phyloP scores from a whole-genome alignment of 495 filamentous ascomycete species.

The Lepidopterella palustris region DNA sequence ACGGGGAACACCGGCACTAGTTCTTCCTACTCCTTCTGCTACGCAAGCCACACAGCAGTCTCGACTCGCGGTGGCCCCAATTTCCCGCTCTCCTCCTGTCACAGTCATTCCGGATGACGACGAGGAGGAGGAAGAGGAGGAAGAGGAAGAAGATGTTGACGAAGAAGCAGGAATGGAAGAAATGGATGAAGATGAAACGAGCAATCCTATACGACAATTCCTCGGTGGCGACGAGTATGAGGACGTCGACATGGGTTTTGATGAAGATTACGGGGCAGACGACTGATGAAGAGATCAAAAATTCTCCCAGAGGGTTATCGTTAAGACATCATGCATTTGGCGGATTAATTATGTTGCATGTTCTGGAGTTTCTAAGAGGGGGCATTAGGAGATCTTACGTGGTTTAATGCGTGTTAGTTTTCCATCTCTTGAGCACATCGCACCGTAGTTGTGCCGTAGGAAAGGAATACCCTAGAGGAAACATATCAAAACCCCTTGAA shows the following conservation, averaged over 20 bases:
- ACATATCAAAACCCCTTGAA: no score
- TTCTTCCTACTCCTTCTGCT: background rate
- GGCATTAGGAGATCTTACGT: no score
- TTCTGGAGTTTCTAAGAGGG: no score
- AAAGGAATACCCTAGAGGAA: no score
- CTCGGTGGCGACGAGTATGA: background rate
- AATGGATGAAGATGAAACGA: background rate
- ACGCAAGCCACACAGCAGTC: background rate
- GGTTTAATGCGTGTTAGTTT: no score
- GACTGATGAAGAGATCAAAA: background rate
- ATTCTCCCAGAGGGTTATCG: no score
- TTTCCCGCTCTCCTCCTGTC: background rate
- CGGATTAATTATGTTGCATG: no score
- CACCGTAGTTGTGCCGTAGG: no score
- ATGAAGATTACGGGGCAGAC: slow-evolving; percentile 1
- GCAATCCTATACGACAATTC: background rate
- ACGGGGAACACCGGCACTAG: background rate
- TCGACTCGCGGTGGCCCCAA: background rate
- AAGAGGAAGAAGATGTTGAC: slow-evolving; percentile 3
- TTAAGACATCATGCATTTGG: no score
- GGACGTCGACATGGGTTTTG: slow-evolving; percentile 9
- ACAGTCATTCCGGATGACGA: background rate
- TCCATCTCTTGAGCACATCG: no score
- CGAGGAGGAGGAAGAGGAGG: slow-evolving; percentile 1
- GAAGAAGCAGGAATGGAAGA: slow-evolving; percentile 8